Percentiles rank a stretch among this genome's conserved stretches.
Conservation (phyloP, 108 stramenopile genomes). For the Cyclotella kingstonii region DNA sequence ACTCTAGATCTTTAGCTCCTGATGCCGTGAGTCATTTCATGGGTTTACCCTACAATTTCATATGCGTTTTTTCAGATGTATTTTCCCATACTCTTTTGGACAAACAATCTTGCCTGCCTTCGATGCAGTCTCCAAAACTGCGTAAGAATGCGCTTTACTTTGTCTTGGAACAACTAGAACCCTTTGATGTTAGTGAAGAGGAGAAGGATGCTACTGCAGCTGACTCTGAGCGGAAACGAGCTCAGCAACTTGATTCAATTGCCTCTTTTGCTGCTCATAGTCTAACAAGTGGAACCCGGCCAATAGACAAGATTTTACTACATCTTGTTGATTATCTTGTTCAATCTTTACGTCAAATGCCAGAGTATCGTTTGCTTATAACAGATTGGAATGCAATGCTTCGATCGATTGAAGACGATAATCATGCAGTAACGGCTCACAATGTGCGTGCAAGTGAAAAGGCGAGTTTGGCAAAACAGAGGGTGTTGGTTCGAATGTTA, state of each 20-base stretch:
- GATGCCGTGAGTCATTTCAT: constrained; percentile 38
- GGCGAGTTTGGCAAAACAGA: constrained; percentile 66
- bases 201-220: constrained; percentile 27
- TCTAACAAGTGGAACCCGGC: constrained; percentile 61
- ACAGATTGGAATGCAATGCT: constrained; percentile 79
- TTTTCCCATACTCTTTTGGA: neutral
- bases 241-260: constrained; percentile 55
- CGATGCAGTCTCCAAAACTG: constrained; percentile 41
- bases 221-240: constrained; percentile 43
- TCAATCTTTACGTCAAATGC: constrained; percentile 64
- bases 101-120: neutral
- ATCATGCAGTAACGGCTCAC: constrained; percentile 34
- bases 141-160: constrained; percentile 74
- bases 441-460: constrained; percentile 36
- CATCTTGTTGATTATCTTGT: constrained; percentile 70
- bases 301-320: constrained; percentile 62
- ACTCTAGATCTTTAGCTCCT: constrained; percentile 60
- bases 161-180: constrained; percentile 82
- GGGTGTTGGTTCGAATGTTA: constrained; percentile 74
- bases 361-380: constrained; percentile 61
- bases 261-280: constrained; percentile 63
- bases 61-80: neutral
- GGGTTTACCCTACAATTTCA: neutral
- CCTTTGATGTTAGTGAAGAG: constrained; percentile 70
- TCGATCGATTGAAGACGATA: constrained; percentile 65